A percentile compares a stretch with the other conserved stretches of the same genome.
Conservation (phyloP, 2,329 filamentous ascomycete genomes). For the Cladophialophora yegresii region DNA sequence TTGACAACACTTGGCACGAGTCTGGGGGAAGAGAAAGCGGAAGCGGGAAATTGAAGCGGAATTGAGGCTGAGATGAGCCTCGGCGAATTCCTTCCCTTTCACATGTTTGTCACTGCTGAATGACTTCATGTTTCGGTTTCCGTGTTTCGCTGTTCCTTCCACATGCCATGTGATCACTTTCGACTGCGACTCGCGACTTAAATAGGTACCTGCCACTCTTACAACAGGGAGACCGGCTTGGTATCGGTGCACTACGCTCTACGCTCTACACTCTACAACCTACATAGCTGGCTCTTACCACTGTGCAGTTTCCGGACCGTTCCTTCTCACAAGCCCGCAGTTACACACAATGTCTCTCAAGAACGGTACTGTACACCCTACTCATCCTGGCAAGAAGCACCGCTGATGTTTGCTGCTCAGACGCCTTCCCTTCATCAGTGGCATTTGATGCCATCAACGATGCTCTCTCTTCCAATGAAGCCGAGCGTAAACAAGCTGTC, state of each 20-base stretch:
- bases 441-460: conserved; percentile 87
- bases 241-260: not conserved
- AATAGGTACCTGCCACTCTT: conserved; percentile 4
- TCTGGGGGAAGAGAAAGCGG: not conserved
- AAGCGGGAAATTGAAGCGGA: not conserved
- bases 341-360: conserved; percentile 67
- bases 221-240: not conserved
- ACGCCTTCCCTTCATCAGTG: conserved; percentile 80
- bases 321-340: conserved; percentile 1
- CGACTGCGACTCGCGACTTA: conserved; percentile 3
- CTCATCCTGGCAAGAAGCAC: not conserved
- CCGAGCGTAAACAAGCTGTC: conserved; percentile 81
- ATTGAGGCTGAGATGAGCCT: conserved; percentile 14
- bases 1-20: not conserved
- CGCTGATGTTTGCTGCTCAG: conserved; percentile 10
- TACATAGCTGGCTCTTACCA: not conserved
- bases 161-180: conserved; percentile 26
- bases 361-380: conserved; percentile 57
- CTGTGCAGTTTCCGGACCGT: conserved; percentile 1
- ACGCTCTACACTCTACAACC: not conserved
- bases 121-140: conserved; percentile 28
- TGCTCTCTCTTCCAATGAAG: conserved; percentile 67
- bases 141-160: conserved; percentile 1
- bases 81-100: conserved; percentile 23
- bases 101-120: conserved; percentile 19